Base-by-base conservation (phyloP, 495 filamentous ascomycete genomes). In the Trichocladium antarcticum region DNA sequence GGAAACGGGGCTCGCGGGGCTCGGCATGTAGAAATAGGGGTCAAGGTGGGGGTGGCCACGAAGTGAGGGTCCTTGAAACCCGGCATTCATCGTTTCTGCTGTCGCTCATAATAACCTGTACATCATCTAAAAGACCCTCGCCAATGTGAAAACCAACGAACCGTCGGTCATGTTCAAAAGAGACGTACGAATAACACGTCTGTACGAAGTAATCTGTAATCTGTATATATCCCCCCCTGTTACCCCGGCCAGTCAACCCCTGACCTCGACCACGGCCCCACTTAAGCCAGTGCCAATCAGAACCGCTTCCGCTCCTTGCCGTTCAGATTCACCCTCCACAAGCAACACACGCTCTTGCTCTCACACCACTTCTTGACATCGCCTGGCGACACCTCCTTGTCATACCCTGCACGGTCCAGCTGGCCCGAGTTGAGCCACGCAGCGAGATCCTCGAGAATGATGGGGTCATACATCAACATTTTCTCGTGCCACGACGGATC, bases 381-480 rank as follows among this genome's bases (percentile, higher is more conserved):
- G 4, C 45, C 41, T 1, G 71, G 63, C 19, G 61, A 55, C 16
- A 89, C 74, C 68, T 89, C 81, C 3, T 77, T 74, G 54, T 87
- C 80, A 51, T 79, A 79, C 2, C 76, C 75, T 0, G 79, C 71
- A 15, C 70, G 68, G 7, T 68, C 70, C 31, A 93, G 56, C 5
- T 81, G 82, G 28, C 83, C 79, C 15, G 72, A 74, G 51, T 95
- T 95, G 20, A 98, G 62, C 87, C 87, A 97, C 1, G 64, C 68
- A 5, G 89, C 74, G 8, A 98, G 68, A 47, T 96, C 92, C 63
- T 97, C 92, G 1, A 96, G 60, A 0, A 92, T 72, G 34, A 98
- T 83, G 0, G 93, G 88, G 53, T 97, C 90, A 61, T 90, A 97
- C 67, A 95, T 80, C 15, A 97, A 72, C 39, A 98, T 95, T 63